phyloP scores from a whole-genome alignment of 177 flowering plant species.

The Vitis hybrid region DNA sequence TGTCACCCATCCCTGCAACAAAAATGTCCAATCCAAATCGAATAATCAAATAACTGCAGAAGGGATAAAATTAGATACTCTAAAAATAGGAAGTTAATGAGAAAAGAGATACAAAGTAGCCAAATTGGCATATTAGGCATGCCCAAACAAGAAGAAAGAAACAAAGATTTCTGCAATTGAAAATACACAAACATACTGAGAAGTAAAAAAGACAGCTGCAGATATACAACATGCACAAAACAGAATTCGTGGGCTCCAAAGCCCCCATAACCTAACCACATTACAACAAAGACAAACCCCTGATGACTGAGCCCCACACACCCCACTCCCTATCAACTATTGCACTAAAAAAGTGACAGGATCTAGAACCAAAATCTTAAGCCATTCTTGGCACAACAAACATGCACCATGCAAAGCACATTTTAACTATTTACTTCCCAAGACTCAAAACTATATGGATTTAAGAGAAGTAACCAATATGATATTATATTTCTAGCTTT shows the following conservation, averaged over 20 bases:
- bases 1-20: slow-evolving; percentile 83
- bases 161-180: background rate
- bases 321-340: no score
- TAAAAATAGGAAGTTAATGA: background rate
- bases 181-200: background rate
- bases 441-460: background rate
- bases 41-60: background rate
- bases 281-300: no score
- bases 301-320: no score
- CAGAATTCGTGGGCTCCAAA: no score
- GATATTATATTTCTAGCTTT: background rate
- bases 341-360: no score
- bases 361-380: no score
- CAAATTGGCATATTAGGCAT: background rate
- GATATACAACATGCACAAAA: no score
- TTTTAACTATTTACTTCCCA: background rate
- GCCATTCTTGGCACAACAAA: no score
- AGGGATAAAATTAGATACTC: background rate
- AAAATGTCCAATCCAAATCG: slow-evolving; percentile 8
- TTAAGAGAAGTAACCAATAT: background rate
- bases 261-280: no score
- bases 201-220: background rate
- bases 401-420: no score
- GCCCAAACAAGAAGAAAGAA: background rate
- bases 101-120: background rate